Percentiles rank a stretch among this genome's conserved stretches.
These are phyloP conservation scores for Backusella macrospora DNA, from an alignment of 192 early-diverging fungal species.

Conservation along the genomic window DNA sequence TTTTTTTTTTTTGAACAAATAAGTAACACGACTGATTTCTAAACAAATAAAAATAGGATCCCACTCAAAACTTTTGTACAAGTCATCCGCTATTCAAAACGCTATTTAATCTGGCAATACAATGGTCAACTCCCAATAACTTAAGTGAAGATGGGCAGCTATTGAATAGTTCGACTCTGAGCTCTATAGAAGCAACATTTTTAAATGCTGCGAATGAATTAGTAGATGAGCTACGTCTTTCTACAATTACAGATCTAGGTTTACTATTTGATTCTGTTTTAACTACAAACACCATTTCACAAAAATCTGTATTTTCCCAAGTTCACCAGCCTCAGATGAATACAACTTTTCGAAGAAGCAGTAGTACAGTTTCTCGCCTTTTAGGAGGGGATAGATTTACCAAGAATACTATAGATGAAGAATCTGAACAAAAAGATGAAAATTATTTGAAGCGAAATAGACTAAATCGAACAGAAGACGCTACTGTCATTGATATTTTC, in stretches of 20 bases:
- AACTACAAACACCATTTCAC: constrained; percentile 27
- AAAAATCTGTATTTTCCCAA: constrained; percentile 18
- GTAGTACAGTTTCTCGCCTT: neutral
- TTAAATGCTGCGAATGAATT: constrained; percentile 18
- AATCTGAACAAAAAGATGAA: neutral
- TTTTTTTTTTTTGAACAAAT: neutral
- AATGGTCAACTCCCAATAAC: constrained; percentile 17
- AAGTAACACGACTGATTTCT: neutral
- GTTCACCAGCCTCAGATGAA: neutral
- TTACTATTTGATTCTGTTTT: constrained; percentile 25
- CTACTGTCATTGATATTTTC: constrained; percentile 21
- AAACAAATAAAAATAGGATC: neutral
- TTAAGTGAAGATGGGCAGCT: neutral
- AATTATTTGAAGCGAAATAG: neutral
- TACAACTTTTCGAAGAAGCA: neutral
- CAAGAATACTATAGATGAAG: constrained; percentile 4
- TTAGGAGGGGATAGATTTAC: neutral
- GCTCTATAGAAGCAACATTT: constrained; percentile 7
- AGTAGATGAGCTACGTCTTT: constrained; percentile 5
- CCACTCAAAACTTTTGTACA: constrained; percentile 8
- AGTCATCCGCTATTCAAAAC: constrained; percentile 22
- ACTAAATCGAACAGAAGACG: neutral
- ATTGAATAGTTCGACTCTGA: neutral
- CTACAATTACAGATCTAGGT: constrained; percentile 20
- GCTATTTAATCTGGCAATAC: constrained; percentile 21